A percentile compares a stretch with the other conserved stretches of the same genome.
Conservation (phyloP, 2,329 filamentous ascomycete species). For the Orbilia oligospora region DNA sequence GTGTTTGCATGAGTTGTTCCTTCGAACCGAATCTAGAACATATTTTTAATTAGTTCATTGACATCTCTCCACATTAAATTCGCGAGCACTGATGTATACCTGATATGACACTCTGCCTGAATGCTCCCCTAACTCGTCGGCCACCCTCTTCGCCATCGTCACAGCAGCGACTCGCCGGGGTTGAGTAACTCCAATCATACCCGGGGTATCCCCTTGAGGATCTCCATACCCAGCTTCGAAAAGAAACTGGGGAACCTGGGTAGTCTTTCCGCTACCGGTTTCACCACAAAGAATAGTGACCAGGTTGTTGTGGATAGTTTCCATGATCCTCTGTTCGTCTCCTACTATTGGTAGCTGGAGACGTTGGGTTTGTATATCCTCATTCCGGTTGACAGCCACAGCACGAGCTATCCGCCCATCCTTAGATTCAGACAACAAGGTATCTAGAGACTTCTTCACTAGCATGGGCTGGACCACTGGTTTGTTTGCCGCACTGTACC, state of each 20-base stretch:
- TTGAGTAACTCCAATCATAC: constrained; percentile 95
- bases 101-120: constrained; percentile 86
- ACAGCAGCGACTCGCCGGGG: constrained; percentile 94
- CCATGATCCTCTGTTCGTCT: constrained; percentile 98
- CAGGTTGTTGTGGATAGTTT: constrained; percentile 92
- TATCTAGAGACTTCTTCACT: constrained; percentile 39
- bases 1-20: constrained; percentile 84
- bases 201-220: constrained; percentile 81
- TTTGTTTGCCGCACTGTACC: constrained; percentile 25
- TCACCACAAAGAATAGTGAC: constrained; percentile 93
- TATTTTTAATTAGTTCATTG: constrained; percentile 10
- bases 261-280: constrained; percentile 97
- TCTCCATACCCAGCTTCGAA: constrained; percentile 94
- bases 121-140: constrained; percentile 83
- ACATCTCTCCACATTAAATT: background rate
- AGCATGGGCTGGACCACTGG: constrained; percentile 27
- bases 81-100: constrained; percentile 26
- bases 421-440: constrained; percentile 44
- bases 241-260: constrained; percentile 95
- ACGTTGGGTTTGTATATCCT: constrained; percentile 83
- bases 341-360: constrained; percentile 89
- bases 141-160: constrained; percentile 94
- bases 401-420: constrained; percentile 37
- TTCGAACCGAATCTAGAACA: constrained; percentile 85
- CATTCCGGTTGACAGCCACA: constrained; percentile 69